Evolutionary conservation across 768 basidiomycete genomes (phyloP), one percentile per base, ranked within the genome.

Genomic region (Baorangia bicolor): DNA sequence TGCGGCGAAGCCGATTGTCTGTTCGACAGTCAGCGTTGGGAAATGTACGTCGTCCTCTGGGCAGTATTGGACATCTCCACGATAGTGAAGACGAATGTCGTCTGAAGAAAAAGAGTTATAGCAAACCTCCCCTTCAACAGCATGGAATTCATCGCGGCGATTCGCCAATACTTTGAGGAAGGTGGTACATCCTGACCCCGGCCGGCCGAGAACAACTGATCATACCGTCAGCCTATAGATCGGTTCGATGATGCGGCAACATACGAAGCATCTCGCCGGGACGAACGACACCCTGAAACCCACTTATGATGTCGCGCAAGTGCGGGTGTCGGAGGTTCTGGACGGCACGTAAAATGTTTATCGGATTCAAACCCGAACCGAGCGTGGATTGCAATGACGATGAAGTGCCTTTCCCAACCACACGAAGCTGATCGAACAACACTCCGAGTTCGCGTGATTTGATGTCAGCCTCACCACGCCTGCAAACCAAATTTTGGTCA

Each of bases 11-110:
- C 69, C 74, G 30, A 97, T 76, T 0, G 91, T 92, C 66, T 92
- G 80, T 45, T 82, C 79, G 31, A 93, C 90, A 6, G 88, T 90
- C 27, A 96, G 78, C 11, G 88, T 90, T 6, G 92, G 88, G 61
- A 94, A 89, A 67, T 93, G 92, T 2, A 90, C 76, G 66, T 95
- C 92, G 62, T 93, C 92, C 74, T 91, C 92, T 0, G 90, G 88
- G 56, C 81, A 87, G 67, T 91, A 93, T 51, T 83, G 81, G 2
- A 91, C 85, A 64, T 92, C 92, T 16, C 93, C 94, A 3, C 87
- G 86, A 67, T 84, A 88, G 49, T 80, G 80, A 56, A 82, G 79
- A 55, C 68, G 61, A 51, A 95, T 79, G 52, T 92, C 78, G 1
- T 81, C 72, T 2, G 88, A 81, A 0, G 84, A 73, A 55, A 95